Base-by-base conservation (phyloP, 495 filamentous ascomycete genomes). In the Aspergillus mulundensis region DNA sequence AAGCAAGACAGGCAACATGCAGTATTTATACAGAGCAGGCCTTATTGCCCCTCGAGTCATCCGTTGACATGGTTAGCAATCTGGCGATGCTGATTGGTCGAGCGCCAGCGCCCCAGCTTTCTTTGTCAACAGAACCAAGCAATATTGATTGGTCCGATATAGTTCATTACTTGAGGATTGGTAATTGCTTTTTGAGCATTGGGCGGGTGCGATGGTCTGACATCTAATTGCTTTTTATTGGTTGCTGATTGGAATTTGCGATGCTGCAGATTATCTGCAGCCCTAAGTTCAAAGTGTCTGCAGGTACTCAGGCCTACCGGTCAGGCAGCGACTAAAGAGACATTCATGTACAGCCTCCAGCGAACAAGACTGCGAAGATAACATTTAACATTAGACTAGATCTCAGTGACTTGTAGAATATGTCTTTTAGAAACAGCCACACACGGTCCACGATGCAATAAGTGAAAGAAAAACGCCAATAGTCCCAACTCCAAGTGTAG, bases 1-100 rank as follows among this genome's bases (percentile, higher is more conserved):
- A 42, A 42, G 44, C 32, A 47, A 57, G 49, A 50, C 38, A 58
- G 54, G 16, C 24, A 11, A 25, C 3, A 11, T 24, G 19, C 18
- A 41, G 46, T 50, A 61, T 67, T 73, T 73, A 73, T 73, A 73
- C 55, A 56, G 20, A 42, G 14, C 49, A 55, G 50, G 16, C 61
- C 57, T 36, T 51, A 53, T 62, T 61, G 53, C 47, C 43, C 28
- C 24, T 21, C 8, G 21, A 40, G 59, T 57, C 44, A 54, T 24
- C 30, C 28, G 11, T 38, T 23, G 25, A 12, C 1, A 14, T 58
- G 64, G 62, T 74, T 72, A 61, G 53, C 55, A 73, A 70, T 68
- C n/a, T 7, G 25, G 23, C 11, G 4, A 0, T 39, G 18, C 18
- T 71, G 60, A 71, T 73, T 73, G 66, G 70, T 11, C 21, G 25